Evolutionary conservation across 139 green algal genomes (phyloP), one percentile per base, ranked within the genome.

Genomic region (Micractinium sp.): DNA sequence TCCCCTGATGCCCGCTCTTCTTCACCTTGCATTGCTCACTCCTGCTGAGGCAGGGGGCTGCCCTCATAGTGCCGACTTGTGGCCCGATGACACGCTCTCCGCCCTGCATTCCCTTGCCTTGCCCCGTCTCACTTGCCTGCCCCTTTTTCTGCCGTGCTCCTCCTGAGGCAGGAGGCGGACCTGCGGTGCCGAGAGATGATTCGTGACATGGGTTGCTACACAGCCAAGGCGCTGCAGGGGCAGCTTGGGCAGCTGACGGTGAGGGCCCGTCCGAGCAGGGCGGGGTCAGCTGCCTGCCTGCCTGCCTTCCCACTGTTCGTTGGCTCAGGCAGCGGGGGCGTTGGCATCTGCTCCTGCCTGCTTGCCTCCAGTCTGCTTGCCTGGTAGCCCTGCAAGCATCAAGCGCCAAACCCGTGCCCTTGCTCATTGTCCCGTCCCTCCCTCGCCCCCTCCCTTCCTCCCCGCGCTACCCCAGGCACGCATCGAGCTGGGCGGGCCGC

Each of bases 231-330:
- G 66, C 87, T 90, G 80, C 87, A 82, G 67, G 80, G 80, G 27
- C 67, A 80, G 3, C 66, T 82, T 60, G 87, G 61, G 18, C 15
- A 90, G 47, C 67, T 87, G 39, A 81, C 80, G 87, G 80, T 90
- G 86, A 80, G 86, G 0, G 47, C 47, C 47, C 47, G 47, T 5
- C 9, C 9, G 47, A 16, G 79, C 41, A 38, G 79, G 23, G 25
- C 35, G 22, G 36, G 15, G 27, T 15, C 35, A 61, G 20, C 38
- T 2, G 39, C 38, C 63, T 31, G 20, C 63, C 63, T 71, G 63
- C 63, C 63, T 71, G 63, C 63, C 63, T 71, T 16, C 20, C 63
- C 4, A 12, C 63, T 12, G 20, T 5, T 71, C 63, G 12, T 71
- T 2, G 63, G 7, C 9, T 27, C 63, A 71, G 63, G 3, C 3